A percentile compares a stretch with the other conserved stretches of the same genome.
Conservation (phyloP, 768 basidiomycete species). For the Pholiota molesta region DNA sequence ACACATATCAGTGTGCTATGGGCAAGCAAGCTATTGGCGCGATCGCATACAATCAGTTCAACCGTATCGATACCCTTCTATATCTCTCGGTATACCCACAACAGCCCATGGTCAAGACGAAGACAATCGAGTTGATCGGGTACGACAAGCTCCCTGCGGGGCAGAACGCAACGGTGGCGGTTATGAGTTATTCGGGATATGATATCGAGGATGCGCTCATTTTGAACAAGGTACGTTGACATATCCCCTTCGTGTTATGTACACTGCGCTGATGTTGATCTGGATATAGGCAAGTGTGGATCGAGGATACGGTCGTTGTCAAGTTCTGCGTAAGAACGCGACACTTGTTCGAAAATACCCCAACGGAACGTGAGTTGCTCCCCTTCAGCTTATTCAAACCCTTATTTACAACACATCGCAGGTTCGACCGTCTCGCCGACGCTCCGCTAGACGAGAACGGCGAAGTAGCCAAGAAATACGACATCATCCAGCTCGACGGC, state of each 20-base stretch:
- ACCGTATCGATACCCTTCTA: constrained; percentile 96
- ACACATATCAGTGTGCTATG: constrained; percentile 99
- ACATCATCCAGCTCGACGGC: constrained; percentile 91
- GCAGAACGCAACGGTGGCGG: constrained; percentile 97
- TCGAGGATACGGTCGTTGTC: constrained; percentile 96
- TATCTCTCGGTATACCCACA: constrained; percentile 98
- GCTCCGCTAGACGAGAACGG: constrained; percentile 87
- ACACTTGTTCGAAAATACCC: constrained; percentile 95
- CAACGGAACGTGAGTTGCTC: constrained; percentile 85
- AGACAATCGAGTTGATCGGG: constrained; percentile 95
- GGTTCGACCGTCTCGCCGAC: constrained; percentile 93
- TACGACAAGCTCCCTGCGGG: constrained; percentile 97
- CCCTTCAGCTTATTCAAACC: not conserved
- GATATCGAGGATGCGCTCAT: constrained; percentile 99
- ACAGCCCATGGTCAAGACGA: constrained; percentile 99
- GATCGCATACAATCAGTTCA: constrained; percentile 97
- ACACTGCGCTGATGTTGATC: not conserved
- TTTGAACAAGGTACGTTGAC: constrained; percentile 73
- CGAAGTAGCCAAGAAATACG: constrained; percentile 78
- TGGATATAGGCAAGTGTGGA: constrained; percentile 82
- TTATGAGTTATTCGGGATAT: constrained; percentile 99
- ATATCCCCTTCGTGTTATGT: not conserved
- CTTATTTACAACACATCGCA: constrained; percentile 30
- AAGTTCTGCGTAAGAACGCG: constrained; percentile 94
- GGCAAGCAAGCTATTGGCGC: constrained; percentile 99